These are phyloP conservation scores for Arabidopsis hybrid DNA, from an alignment of 441 rosid species.

Conservation along the genomic window DNA sequence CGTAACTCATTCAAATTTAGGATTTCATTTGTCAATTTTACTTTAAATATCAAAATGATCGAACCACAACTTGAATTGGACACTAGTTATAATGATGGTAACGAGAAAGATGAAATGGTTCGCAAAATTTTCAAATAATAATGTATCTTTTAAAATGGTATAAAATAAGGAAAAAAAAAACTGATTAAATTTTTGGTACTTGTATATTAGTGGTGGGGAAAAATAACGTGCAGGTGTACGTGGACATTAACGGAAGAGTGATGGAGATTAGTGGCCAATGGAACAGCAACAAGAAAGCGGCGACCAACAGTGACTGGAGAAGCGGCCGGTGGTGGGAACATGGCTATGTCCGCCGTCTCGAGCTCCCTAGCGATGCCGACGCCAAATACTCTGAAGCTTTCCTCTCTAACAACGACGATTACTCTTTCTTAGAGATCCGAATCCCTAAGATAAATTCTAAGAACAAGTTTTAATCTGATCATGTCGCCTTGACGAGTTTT, in stretches of 20 bases:
- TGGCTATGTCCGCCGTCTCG: constrained; percentile 85
- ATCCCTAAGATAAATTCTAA: constrained; percentile 56
- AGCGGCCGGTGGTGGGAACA: constrained; percentile 88
- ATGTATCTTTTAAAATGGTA: not conserved
- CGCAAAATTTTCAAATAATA: not conserved
- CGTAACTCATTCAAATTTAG: not conserved
- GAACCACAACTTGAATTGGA: not conserved
- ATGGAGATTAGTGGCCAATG: constrained; percentile 83
- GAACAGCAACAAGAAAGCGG: constrained; percentile 56
- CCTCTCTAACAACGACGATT: constrained; percentile 50
- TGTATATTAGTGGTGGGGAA: constrained; percentile 55
- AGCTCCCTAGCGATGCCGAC: constrained; percentile 83
- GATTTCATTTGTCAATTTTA: not conserved
- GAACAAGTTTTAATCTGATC: constrained; percentile 32
- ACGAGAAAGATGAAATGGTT: not conserved
- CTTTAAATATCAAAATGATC: not conserved
- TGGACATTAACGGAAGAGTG: constrained; percentile 64
- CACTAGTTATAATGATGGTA: not conserved
- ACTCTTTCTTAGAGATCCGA: constrained; percentile 60
- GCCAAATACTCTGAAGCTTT: constrained; percentile 57
- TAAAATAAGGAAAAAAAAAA: not conserved
- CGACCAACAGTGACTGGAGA: constrained; percentile 73
- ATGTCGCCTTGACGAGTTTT: constrained; percentile 21
- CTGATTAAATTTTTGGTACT: constrained; percentile 24
- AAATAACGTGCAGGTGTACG: constrained; percentile 52